These are phyloP conservation scores for Aspergillus pseudonomiae DNA, from an alignment of 2,329 filamentous ascomycete genomes.

Conservation along the genomic window DNA sequence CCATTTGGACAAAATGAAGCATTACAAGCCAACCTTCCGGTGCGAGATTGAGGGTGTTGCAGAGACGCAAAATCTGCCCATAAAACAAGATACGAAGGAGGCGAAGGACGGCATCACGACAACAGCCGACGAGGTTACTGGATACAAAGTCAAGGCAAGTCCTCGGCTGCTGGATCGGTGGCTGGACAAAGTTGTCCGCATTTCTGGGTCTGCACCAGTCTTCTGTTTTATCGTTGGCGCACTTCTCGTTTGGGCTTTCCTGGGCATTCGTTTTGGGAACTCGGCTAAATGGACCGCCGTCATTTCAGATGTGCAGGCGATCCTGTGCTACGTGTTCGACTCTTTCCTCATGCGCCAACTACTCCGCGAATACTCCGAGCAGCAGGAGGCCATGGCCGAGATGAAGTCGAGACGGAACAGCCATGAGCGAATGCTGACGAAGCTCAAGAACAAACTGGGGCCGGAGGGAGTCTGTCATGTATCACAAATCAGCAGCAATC, in stretches of 20 bases:
- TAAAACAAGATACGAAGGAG: not conserved
- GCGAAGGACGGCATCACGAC: not conserved
- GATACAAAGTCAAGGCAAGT: not conserved
- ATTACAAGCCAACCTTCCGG: not conserved
- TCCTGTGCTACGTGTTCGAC: constrained; percentile 37
- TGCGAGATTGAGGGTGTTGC: not conserved
- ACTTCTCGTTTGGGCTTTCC: constrained; percentile 31
- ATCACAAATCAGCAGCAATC: not conserved
- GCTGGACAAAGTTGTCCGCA: constrained; percentile 31
- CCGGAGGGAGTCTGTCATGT: not conserved
- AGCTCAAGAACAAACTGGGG: constrained; percentile 6
- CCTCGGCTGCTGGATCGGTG: constrained; percentile 22
- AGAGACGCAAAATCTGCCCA: not conserved
- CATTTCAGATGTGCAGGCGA: constrained; percentile 38
- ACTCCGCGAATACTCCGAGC: constrained; percentile 26
- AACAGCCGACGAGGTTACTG: not conserved
- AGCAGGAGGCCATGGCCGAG: constrained; percentile 16
- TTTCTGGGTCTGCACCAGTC: constrained; percentile 30
- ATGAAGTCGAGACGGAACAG: constrained; percentile 24
- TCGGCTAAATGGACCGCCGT: constrained; percentile 30
- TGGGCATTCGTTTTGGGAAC: constrained; percentile 30
- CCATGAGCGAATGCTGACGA: constrained; percentile 24
- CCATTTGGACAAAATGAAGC: not conserved
- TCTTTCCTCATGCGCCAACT: constrained; percentile 38
- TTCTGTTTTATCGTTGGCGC: constrained; percentile 37